phyloP scores from a whole-genome alignment of 2,329 filamentous ascomycete species.

The Cercospora sp. region DNA sequence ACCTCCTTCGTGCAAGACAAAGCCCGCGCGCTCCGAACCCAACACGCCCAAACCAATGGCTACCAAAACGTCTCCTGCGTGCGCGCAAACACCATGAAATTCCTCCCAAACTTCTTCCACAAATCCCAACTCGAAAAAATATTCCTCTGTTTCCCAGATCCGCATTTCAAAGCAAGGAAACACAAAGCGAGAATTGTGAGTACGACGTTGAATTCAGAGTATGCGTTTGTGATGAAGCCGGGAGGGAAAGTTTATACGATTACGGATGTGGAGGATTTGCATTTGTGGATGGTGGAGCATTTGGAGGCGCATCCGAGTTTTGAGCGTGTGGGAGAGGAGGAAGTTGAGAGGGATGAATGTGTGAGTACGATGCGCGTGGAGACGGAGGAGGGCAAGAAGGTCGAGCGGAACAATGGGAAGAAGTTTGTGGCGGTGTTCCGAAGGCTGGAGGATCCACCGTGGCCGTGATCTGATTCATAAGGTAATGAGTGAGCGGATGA shows the following conservation, averaged over 20 bases:
- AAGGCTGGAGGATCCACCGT: conserved; percentile 75
- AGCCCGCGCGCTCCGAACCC: conserved; percentile 74
- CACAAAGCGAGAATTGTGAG: conserved; percentile 96
- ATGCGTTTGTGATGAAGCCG: conserved; percentile 80
- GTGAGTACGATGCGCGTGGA: conserved; percentile 74
- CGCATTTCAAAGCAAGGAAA: conserved; percentile 95
- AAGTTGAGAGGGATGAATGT: conserved; percentile 68
- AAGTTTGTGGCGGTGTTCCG: conserved; percentile 91
- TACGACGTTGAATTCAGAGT: conserved; percentile 83
- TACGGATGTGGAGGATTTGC: conserved; percentile 92
- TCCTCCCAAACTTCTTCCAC: conserved; percentile 94
- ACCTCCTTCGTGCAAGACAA: conserved; percentile 87
- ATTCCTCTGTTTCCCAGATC: conserved; percentile 97
- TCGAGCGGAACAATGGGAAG: conserved; percentile 80
- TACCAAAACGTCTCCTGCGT: conserved; percentile 90
- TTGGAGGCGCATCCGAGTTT: conserved; percentile 77
- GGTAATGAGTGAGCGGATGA: neutral
- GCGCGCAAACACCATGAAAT: conserved; percentile 97
- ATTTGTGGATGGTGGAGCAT: conserved; percentile 89
- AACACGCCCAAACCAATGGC: conserved; percentile 45
- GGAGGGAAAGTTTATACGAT: conserved; percentile 93
- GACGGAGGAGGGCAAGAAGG: conserved; percentile 98
- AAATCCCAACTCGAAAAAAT: conserved; percentile 81
- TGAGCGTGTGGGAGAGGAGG: conserved; percentile 65
- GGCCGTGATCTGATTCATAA: conserved; percentile 49